A percentile compares a stretch with the other conserved stretches of the same genome.
phyloP scores from a whole-genome alignment of 2,329 filamentous ascomycete genomes.

The Seiridium unicorne region DNA sequence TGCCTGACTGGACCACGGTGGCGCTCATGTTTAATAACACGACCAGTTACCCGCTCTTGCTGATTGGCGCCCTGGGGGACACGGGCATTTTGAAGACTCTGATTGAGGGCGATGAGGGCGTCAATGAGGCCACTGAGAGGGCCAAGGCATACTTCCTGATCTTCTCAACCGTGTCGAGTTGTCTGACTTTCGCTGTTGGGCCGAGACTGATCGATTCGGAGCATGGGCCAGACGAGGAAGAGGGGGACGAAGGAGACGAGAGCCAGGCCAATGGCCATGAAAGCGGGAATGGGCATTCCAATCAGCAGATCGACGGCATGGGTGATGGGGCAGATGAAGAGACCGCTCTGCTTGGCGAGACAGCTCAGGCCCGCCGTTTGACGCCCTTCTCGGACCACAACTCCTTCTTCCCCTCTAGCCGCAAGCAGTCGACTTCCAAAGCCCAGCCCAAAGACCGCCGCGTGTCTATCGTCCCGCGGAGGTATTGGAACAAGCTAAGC shows the following conservation, averaged over 20 bases:
- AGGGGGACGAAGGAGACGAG: constrained; percentile 19
- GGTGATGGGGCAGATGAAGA: constrained; percentile 37
- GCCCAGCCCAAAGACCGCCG: constrained; percentile 20
- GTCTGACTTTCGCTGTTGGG: constrained; percentile 62
- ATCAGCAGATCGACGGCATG: constrained; percentile 33
- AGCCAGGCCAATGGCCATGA: not conserved
- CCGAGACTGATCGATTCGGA: constrained; percentile 53
- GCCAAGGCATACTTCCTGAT: constrained; percentile 67
- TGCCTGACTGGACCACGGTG: constrained; percentile 44
- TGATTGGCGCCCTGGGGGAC: constrained; percentile 38
- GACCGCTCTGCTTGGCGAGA: constrained; percentile 45
- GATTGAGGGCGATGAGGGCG: constrained; percentile 37
- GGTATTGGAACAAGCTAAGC: constrained; percentile 24
- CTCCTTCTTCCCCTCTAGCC: constrained; percentile 28
- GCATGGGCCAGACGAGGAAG: constrained; percentile 28
- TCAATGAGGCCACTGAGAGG: constrained; percentile 48
- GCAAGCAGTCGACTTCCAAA: not conserved
- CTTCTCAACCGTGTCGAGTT: constrained; percentile 62
- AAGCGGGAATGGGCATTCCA: constrained; percentile 7
- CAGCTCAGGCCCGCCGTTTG: not conserved
- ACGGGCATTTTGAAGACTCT: constrained; percentile 56
- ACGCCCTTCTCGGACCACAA: constrained; percentile 10
- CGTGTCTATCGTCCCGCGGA: constrained; percentile 21
- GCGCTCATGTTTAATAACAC: constrained; percentile 50
- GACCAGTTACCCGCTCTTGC: constrained; percentile 42